Evolutionary conservation across 2,329 filamentous ascomycete genomes (phyloP), one percentile per base, ranked within the genome.

Genomic region (Capronia coronata): DNA sequence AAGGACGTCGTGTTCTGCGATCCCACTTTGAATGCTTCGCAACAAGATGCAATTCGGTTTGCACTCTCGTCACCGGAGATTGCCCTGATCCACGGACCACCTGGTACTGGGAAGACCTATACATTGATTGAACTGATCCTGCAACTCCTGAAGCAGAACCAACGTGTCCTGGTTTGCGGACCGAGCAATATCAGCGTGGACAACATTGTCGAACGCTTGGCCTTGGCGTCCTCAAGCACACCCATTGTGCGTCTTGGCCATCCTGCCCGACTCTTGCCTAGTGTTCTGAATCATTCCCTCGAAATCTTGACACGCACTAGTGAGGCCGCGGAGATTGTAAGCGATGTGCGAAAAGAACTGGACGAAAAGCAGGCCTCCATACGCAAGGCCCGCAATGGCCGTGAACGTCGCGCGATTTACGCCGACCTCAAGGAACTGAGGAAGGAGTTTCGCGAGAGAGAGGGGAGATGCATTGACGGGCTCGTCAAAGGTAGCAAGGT

Each of bases 181-280:
- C 93, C 93, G 0, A 95, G 88, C 23, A 98, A 98, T 65, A 90
- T 98, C 60, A 93, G 88, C 0, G 93, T 98, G 1, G 93, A 98
- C 75, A 98, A 98, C 64, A 94, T 98, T 50, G 90, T 96, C 7
- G 93, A 98, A 68, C 82, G 93, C 6, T 77, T 97, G 1, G 81
- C 89, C 1, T 25, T 49, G 16, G 49, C 57, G 2, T 55, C 59
- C 4, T 82, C 86, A 0, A 89, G 88, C 62, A 76, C 96, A 1
- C 84, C 88, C 0, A 88, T 97, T 61, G 78, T 97, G 29, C 84
- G 93, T 1, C 79, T 98, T 0, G 93, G 93, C 1, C 93, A 98
- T 67, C 93, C 93, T 0, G 93, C 93, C 1, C 83, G 93, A 16
- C 76, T 98, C 21, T 75, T 98, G 0, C 90, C 90, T 0, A 88